Evolutionary conservation across 495 filamentous ascomycete species (phyloP).

Genomic region (Penicillium lagena): DNA sequence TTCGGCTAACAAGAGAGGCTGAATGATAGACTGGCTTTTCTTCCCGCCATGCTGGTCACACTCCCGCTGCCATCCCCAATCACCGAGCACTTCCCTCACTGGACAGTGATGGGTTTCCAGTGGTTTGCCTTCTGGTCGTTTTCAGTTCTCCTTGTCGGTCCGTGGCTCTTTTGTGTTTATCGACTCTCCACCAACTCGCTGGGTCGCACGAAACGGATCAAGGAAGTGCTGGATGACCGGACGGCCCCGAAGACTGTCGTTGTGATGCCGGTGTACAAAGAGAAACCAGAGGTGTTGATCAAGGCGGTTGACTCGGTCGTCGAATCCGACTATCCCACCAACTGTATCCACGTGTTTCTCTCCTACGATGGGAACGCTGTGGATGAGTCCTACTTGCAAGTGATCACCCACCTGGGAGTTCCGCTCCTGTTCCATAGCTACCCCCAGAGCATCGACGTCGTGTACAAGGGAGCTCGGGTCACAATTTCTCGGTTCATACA

Average conservation of each 20-base stretch:
- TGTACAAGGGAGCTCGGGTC: slow-evolving; percentile 73
- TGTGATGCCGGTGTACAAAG: slow-evolving; percentile 97
- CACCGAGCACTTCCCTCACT: slow-evolving; percentile 59
- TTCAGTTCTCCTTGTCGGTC: slow-evolving; percentile 71
- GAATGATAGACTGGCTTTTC: slow-evolving; percentile 64
- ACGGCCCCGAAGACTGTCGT: slow-evolving; percentile 93
- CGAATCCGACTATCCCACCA: slow-evolving; percentile 88
- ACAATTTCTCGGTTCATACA: slow-evolving; percentile 92
- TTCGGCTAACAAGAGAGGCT: background rate
- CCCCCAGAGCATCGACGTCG: slow-evolving; percentile 86
- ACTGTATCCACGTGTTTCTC: slow-evolving; percentile 92
- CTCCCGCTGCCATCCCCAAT: slow-evolving; percentile 74
- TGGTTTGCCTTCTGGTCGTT: slow-evolving; percentile 99
- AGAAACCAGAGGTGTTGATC: slow-evolving; percentile 78
- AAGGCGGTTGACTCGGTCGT: slow-evolving; percentile 90
- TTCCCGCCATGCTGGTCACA: slow-evolving; percentile 93
- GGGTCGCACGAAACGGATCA: slow-evolving; percentile 74
- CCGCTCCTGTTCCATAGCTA: slow-evolving; percentile 70
- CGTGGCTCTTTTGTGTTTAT: slow-evolving; percentile 92
- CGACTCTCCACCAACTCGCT: slow-evolving; percentile 80
- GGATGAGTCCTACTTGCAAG: slow-evolving; percentile 83
- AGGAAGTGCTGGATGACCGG: slow-evolving; percentile 74
- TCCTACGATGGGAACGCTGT: slow-evolving; percentile 90
- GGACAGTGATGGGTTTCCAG: slow-evolving; percentile 66
- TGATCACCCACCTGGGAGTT: slow-evolving; percentile 82